Percentiles rank a stretch among this genome's conserved stretches.
Evolutionary conservation across 2,329 filamentous ascomycete genomes (phyloP).

Genomic region (Lasiodiplodia citricola): DNA sequence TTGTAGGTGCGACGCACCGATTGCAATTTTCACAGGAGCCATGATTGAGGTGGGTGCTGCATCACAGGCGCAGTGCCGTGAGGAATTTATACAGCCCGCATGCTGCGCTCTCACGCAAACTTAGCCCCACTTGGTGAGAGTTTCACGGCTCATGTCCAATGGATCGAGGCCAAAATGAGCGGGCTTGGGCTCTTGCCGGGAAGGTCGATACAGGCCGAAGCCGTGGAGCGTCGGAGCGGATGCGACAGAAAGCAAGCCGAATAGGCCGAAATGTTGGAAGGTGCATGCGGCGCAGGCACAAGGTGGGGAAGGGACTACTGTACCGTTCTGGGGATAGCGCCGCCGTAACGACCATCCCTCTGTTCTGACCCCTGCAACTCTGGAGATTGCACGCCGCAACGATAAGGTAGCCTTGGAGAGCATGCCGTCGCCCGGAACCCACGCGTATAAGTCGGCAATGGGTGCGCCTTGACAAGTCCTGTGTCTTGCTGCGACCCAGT

Average conservation of each 20-base stretch:
- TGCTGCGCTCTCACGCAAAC: background rate
- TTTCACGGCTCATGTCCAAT: background rate
- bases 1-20: background rate
- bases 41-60: background rate
- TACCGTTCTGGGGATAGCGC: background rate
- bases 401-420: background rate
- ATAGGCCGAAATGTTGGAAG: background rate
- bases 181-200: background rate
- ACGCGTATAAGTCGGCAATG: background rate
- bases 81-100: background rate
- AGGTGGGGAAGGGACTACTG: background rate
- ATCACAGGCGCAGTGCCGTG: background rate
- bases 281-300: background rate
- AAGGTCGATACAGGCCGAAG: background rate
- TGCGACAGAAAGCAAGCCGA: background rate
- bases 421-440: background rate
- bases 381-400: background rate
- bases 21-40: slow-evolving; percentile 17
- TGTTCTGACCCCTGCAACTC: slow-evolving; percentile 1
- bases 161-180: too few relatives aligned
- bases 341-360: slow-evolving; percentile 16
- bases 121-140: too few relatives aligned
- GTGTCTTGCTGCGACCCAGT: background rate
- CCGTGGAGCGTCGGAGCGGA: background rate
- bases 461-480: background rate